phyloP scores from a whole-genome alignment of 345 rosid genomes.

The Rhodamnia rubescens region DNA sequence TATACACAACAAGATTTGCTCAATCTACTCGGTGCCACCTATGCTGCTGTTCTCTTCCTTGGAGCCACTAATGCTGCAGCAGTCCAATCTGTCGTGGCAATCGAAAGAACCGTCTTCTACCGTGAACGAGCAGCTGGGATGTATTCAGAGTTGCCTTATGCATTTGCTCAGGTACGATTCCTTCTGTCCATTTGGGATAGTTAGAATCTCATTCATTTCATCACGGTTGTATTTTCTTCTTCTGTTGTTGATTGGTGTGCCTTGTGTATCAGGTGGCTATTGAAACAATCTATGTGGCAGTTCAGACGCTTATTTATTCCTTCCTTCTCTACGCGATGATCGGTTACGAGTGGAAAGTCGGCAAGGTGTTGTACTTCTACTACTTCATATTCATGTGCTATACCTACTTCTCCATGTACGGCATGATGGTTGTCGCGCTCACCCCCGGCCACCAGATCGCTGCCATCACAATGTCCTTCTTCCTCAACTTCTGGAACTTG shows the following conservation, averaged over 20 bases:
- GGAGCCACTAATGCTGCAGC: conserved; percentile 23
- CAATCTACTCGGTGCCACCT: conserved; percentile 24
- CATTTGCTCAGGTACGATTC: conserved; percentile 21
- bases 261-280: conserved; percentile 14
- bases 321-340: conserved; percentile 13
- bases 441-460: conserved; percentile 24
- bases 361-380: conserved; percentile 15
- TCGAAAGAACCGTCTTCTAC: conserved; percentile 35
- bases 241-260: background rate
- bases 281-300: conserved; percentile 16
- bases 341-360: conserved; percentile 11
- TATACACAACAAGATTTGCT: conserved; percentile 11
- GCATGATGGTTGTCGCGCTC: conserved; percentile 22
- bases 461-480: conserved; percentile 16
- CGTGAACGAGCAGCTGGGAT: conserved; percentile 34
- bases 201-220: background rate
- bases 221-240: background rate
- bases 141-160: conserved; percentile 32
- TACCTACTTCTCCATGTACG: conserved; percentile 21
- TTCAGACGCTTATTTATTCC: conserved; percentile 11
- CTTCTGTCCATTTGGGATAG: background rate
- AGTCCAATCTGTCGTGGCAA: conserved; percentile 22
- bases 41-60: conserved; percentile 26
- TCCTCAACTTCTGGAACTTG: conserved; percentile 18
- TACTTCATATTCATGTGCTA: conserved; percentile 22